These are phyloP conservation scores for Backusella parvicylindrica DNA, from an alignment of 192 early-diverging fungal species.

Conservation along the genomic window DNA sequence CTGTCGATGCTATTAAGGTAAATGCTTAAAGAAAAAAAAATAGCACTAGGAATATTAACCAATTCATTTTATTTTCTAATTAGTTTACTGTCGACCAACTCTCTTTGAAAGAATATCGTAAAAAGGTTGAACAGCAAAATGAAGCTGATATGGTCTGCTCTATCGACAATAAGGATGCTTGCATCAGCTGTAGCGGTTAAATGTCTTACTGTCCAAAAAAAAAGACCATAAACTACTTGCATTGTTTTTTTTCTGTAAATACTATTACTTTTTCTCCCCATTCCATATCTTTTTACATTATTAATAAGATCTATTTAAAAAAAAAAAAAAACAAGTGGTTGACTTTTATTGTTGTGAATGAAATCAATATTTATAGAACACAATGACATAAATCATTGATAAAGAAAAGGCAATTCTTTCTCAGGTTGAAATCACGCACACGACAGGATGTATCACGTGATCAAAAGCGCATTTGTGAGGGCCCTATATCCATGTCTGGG, in stretches of 20 bases:
- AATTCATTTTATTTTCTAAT: background rate
- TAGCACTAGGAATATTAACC: background rate
- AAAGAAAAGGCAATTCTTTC: no score
- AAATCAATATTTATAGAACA: no score
- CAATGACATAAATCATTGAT: no score
- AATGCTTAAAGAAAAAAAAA: background rate
- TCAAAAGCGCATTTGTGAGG: no score
- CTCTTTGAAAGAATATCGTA: constrained; percentile 55
- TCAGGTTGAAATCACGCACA: no score
- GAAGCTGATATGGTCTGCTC: constrained; percentile 80
- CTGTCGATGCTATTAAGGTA: constrained; percentile 89
- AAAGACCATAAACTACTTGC: background rate
- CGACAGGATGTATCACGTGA: no score
- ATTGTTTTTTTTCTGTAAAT: background rate
- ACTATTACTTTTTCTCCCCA: background rate
- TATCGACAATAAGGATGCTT: constrained; percentile 90
- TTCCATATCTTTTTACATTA: background rate
- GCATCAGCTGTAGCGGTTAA: constrained; percentile 85
- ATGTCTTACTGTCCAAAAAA: background rate
- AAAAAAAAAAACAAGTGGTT: no score
- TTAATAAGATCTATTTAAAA: background rate
- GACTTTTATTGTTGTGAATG: no score
- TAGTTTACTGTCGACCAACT: constrained; percentile 89
- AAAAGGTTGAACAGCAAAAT: constrained; percentile 39
- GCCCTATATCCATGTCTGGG: no score